Conservation (phyloP, 805 yeast genomes). For the Debaryomyces castellii region DNA sequence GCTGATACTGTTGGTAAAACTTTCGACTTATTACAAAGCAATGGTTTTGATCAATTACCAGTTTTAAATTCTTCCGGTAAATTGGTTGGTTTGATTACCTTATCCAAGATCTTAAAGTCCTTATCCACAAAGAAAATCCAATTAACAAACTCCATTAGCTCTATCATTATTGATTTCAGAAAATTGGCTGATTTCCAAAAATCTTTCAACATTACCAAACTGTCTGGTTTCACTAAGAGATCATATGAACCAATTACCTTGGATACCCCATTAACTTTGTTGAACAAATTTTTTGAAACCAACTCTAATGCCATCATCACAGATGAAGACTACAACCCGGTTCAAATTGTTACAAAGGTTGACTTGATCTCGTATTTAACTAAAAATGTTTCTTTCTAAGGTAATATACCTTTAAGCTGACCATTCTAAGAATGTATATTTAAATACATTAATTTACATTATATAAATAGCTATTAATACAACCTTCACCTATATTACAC, state of each 20-base stretch:
- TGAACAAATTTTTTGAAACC: conserved; percentile 79
- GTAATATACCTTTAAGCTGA: too few species aligned
- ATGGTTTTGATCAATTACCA: conserved; percentile 85
- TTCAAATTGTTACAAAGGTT: conserved; percentile 85
- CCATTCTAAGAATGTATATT: neutral
- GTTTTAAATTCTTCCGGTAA: conserved; percentile 62
- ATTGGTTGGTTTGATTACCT: conserved; percentile 72
- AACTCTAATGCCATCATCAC: conserved; percentile 84
- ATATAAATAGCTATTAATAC: neutral
- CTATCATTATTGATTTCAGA: conserved; percentile 73
- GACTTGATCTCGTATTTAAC: conserved; percentile 64
- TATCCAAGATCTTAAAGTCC: conserved; percentile 67
- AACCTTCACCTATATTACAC: neutral
- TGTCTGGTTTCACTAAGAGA: conserved; percentile 58
- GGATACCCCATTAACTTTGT: conserved; percentile 61
- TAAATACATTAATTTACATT: conserved; percentile 1
- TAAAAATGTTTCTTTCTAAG: conserved; percentile 25
- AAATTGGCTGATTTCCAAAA: conserved; percentile 66
- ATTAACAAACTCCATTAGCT: conserved; percentile 52
- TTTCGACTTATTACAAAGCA: conserved; percentile 65
- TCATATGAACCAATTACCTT: conserved; percentile 65
- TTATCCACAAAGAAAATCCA: conserved; percentile 62
- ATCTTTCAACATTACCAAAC: conserved; percentile 59
- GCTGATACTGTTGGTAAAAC: conserved; percentile 62
- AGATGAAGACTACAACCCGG: conserved; percentile 65